Evolutionary conservation across 495 filamentous ascomycete species (phyloP), one percentile per base, ranked within the genome.

Genomic region (Monascus purpureus): DNA sequence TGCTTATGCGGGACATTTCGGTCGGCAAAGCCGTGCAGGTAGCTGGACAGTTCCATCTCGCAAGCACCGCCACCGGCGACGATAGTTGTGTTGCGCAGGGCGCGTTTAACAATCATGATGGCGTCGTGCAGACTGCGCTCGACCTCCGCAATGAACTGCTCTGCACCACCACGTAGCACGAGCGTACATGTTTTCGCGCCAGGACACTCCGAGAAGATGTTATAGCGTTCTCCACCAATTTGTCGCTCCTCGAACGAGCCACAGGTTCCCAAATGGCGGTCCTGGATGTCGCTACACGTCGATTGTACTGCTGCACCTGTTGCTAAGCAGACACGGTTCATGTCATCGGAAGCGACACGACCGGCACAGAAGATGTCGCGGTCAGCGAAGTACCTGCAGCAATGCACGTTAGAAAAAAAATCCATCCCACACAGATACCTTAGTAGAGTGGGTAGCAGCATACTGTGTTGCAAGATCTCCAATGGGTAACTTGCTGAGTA

Each of bases 41-140:
- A 86, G 29, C 82, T 77, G 4, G 85, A 93, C 29, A 96, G 55
- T 60, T 95, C 90, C 88, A 97, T 95, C 69, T 97, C 90, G 50
- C 71, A 75, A 9, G 90, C 88, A 46, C 90, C 90, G 41, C 90
- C 90, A 37, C 90, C 90, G 16, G 87, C 90, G 19, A 97, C 90
- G 45, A 97, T 94, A 43, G 72, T 81, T 39, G 78, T 76, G 61
- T 96, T 88, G 63, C 81, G 80, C 51, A 95, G 81, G 17, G 88
- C 82, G 29, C 92, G 85, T 69, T 94, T 95, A 41, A 97, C 90
- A 41, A 97, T 90, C 90, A 97, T 97, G 63, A 97, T 94, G 25
- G 88, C 90, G 51, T 97, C 90, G 59, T 97, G 90, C 36, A 97
- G 68, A 52, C 82, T 92, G 25, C 90, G 78, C 67, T 97, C 90